Conservation (phyloP, 805 yeast species). For the Candida anglica region DNA sequence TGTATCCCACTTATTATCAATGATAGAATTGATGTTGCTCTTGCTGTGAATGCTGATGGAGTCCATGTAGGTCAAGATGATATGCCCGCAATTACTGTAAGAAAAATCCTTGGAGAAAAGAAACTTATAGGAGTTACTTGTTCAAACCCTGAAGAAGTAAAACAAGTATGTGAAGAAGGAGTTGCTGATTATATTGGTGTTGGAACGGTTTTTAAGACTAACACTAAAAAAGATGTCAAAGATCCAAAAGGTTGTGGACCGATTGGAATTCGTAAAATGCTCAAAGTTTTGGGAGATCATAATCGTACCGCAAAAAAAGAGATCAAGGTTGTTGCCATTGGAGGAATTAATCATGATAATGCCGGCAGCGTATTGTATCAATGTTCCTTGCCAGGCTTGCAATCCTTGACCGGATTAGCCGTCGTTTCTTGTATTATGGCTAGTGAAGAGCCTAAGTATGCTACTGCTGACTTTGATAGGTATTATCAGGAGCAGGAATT, state of each 20-base stretch:
- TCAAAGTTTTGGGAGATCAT: slow-evolving; percentile 38
- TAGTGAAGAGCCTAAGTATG: slow-evolving; percentile 44
- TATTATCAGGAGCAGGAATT: slow-evolving; percentile 22
- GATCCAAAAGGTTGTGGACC: slow-evolving; percentile 60
- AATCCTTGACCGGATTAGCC: slow-evolving; percentile 73
- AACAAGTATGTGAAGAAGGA: slow-evolving; percentile 43
- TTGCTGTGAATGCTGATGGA: slow-evolving; percentile 88
- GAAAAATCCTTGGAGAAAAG: slow-evolving; percentile 64
- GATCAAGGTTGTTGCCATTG: slow-evolving; percentile 70
- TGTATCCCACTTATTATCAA: slow-evolving; percentile 79
- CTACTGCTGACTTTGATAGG: slow-evolving; percentile 39
- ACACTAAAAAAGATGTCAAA: slow-evolving; percentile 55
- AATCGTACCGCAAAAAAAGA: slow-evolving; percentile 18
- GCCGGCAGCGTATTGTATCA: slow-evolving; percentile 54
- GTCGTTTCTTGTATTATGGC: slow-evolving; percentile 87
- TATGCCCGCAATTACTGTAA: slow-evolving; percentile 57
- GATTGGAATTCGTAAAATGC: slow-evolving; percentile 54
- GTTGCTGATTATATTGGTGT: slow-evolving; percentile 80
- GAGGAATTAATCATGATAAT: slow-evolving; percentile 69
- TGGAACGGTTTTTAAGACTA: slow-evolving; percentile 73
- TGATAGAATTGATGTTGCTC: slow-evolving; percentile 83
- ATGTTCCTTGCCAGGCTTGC: slow-evolving; percentile 40
- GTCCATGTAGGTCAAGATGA: slow-evolving; percentile 93
- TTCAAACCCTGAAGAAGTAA: slow-evolving; percentile 52
- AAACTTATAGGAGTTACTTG: slow-evolving; percentile 82